These are phyloP conservation scores for Malbranchea zuffiana DNA, from an alignment of 2,329 filamentous ascomycete genomes.

Conservation along the genomic window DNA sequence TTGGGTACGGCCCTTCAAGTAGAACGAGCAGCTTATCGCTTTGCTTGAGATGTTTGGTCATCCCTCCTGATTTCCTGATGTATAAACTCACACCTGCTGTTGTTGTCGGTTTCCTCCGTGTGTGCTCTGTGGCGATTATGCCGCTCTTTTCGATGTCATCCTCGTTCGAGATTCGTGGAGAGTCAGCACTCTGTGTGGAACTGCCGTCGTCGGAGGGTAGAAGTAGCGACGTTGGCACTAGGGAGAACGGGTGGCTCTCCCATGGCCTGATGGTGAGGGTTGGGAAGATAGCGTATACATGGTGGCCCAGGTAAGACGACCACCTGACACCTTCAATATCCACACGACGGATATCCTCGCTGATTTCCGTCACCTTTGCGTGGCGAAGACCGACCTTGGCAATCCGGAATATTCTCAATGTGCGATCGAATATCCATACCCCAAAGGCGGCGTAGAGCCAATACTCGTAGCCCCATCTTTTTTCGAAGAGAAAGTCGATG, in stretches of 20 bases:
- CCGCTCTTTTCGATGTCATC: not conserved
- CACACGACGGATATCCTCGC: constrained; percentile 29
- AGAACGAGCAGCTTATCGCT: constrained; percentile 26
- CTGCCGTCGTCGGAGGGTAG: not conserved
- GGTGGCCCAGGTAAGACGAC: constrained; percentile 22
- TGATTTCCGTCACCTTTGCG: constrained; percentile 30
- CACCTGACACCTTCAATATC: constrained; percentile 34
- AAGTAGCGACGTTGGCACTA: constrained; percentile 24
- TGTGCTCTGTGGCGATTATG: not conserved
- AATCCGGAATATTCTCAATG: constrained; percentile 32
- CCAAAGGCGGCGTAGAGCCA: constrained; percentile 38
- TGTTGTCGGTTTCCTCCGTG: not conserved
- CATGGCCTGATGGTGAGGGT: constrained; percentile 34
- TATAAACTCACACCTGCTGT: constrained; percentile 27
- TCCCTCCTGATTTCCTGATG: constrained; percentile 28
- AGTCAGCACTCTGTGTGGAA: not conserved
- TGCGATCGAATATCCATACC: constrained; percentile 39
- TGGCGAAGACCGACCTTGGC: constrained; percentile 28
- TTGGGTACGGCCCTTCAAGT: constrained; percentile 33
- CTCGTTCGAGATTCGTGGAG: not conserved
- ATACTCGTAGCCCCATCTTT: constrained; percentile 38
- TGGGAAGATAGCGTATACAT: constrained; percentile 43
- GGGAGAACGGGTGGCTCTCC: constrained; percentile 48
- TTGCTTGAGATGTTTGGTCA: constrained; percentile 25
- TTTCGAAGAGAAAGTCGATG: constrained; percentile 29